Percentiles rank a stretch among this genome's conserved stretches.
Conservation (phyloP, 2,329 filamentous ascomycete genomes). For the Pleurostoma richardsiae region DNA sequence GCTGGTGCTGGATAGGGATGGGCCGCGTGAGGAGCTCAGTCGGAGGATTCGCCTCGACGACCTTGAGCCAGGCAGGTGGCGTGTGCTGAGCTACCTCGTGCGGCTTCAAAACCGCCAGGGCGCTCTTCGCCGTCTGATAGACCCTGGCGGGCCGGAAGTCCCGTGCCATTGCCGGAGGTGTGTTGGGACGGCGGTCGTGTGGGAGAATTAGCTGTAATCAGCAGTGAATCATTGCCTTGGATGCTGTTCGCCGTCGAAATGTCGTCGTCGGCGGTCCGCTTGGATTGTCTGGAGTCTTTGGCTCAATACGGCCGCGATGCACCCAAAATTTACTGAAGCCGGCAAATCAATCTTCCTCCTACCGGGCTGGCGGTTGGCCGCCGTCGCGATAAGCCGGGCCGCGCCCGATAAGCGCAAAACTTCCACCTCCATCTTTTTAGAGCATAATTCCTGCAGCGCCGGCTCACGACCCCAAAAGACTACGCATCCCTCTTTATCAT, state of each 20-base stretch:
- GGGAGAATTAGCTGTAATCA: no score
- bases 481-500: no score
- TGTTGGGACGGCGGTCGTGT: no score
- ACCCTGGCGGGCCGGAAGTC: constrained; percentile 33
- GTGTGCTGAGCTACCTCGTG: constrained; percentile 16
- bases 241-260: no score
- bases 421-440: neutral
- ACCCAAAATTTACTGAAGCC: constrained; percentile 1
- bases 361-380: neutral
- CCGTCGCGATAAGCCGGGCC: neutral
- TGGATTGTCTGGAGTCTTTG: no score
- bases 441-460: no score
- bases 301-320: neutral
- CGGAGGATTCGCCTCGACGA: constrained; percentile 49
- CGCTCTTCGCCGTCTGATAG: constrained; percentile 32
- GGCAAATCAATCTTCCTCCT: constrained; percentile 11
- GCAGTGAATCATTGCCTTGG: no score
- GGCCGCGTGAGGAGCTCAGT: constrained; percentile 53
- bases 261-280: no score
- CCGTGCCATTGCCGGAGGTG: constrained; percentile 19
- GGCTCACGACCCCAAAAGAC: no score
- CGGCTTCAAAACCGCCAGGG: constrained; percentile 25
- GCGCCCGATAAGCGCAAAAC: constrained; percentile 4
- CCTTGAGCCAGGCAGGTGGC: constrained; percentile 43
- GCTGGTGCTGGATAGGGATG: constrained; percentile 40